These are phyloP conservation scores for Mucor plumbeus DNA, from an alignment of 371 early-diverging fungal genomes.

Conservation along the genomic window DNA sequence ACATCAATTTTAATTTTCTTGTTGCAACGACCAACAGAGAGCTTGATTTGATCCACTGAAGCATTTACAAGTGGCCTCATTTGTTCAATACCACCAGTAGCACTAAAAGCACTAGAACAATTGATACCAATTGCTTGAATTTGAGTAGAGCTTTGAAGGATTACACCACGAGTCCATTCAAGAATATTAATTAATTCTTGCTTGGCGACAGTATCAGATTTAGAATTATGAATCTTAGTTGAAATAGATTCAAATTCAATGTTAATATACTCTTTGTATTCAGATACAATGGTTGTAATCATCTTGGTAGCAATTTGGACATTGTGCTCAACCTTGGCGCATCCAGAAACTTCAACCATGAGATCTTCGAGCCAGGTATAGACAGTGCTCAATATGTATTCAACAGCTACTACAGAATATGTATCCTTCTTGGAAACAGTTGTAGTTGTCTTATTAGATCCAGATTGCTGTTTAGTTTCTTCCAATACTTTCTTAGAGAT, in stretches of 20 bases:
- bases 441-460: conserved; percentile 3
- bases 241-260: conserved; percentile 26
- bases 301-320: conserved; percentile 20
- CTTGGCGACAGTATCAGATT: conserved; percentile 16
- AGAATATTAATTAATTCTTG: conserved; percentile 26
- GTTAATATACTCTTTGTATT: conserved; percentile 22
- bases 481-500: conserved; percentile 13
- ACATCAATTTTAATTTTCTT: conserved; percentile 29
- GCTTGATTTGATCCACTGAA: conserved; percentile 27
- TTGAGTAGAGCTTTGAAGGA: conserved; percentile 31
- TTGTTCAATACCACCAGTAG: conserved; percentile 31
- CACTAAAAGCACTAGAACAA: conserved; percentile 27
- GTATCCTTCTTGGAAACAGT: neutral
- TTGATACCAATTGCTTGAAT: conserved; percentile 33
- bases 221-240: conserved; percentile 19
- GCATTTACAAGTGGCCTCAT: conserved; percentile 33
- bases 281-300: conserved; percentile 14
- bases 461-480: conserved; percentile 11
- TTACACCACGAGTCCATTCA: conserved; percentile 39
- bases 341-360: conserved; percentile 27
- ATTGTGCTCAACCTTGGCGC: conserved; percentile 24
- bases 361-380: conserved; percentile 25
- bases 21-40: conserved; percentile 29
- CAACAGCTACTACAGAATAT: conserved; percentile 20
- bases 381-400: conserved; percentile 17